Base-by-base conservation (phyloP, 2,329 filamentous ascomycete genomes). In the Gremmenia infestans region DNA sequence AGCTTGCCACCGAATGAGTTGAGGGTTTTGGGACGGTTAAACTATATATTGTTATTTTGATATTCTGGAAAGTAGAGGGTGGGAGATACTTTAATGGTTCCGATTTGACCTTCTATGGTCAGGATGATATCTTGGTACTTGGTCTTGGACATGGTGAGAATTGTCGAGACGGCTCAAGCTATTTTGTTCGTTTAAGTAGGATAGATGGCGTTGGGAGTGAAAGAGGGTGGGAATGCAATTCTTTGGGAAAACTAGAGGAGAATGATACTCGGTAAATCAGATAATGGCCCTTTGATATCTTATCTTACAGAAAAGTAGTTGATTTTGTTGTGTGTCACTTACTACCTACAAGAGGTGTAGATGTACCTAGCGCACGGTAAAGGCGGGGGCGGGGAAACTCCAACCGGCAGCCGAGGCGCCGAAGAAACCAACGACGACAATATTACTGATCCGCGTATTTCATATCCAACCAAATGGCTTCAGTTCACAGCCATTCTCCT, bases 1-100 rank as follows among this genome's bases (percentile, higher is more conserved):
- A 79, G 57, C 50, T 72, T 75, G 14, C 74, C 75, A 39, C 75
- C 74, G 50, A 79, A 78, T 1, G 76, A 72, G 64, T 79, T 79
- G 42, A 79, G 71, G 2, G 69, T 65, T 61, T 75, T 74, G 11
- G 77, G 76, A 3, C 77, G 73, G 65, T 79, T 79, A 65, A 79
- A 72, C 75, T 73, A 25, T 17, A 8, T 48, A 6, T 32, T 14
- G 50, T 48, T 28, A 49, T 9, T 14, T 14, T 8, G 35, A 14
- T 15, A 12, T 17, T 11, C 35, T n/a, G 19, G 7, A 6, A n/a
- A 5, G 9, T 5, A 22, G n/a, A 23, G 19, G 9, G n/a, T 5
- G 9, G 15, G n/a, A 25, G 9, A 12, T 36, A 72, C 73, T 62
- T 72, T 76, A 59, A 77, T 75, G 19, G 73, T 72, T 0, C 74